Conservation (phyloP, 2,329 filamentous ascomycete species). For the Dactylonectria estremocensis region DNA sequence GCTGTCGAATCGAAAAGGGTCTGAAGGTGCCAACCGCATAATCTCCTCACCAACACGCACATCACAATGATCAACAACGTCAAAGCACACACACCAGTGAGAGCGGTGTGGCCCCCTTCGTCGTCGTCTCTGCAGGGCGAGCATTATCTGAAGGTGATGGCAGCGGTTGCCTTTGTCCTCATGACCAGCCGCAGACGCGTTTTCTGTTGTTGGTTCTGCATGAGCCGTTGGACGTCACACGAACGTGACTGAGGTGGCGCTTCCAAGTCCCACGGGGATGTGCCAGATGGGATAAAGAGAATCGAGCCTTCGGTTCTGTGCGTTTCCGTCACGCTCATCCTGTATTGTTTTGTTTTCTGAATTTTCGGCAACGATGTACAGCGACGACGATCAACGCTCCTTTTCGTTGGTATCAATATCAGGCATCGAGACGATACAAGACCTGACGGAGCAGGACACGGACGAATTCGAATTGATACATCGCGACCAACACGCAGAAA, state of each 20-base stretch:
- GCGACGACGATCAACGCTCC: constrained; percentile 46
- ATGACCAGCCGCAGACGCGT: constrained; percentile 37
- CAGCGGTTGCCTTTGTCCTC: constrained; percentile 32
- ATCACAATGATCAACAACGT: constrained; percentile 33
- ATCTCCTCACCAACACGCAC: constrained; percentile 43
- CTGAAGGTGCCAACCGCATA: constrained; percentile 37
- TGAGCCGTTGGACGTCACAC: constrained; percentile 39
- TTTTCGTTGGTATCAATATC: constrained; percentile 51
- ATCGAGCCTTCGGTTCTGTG: constrained; percentile 25
- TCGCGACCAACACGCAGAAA: constrained; percentile 41
- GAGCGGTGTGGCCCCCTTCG: constrained; percentile 9
- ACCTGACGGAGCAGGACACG: constrained; percentile 48
- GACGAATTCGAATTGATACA: constrained; percentile 51
- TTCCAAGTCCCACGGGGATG: constrained; percentile 23
- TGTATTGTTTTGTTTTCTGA: not conserved
- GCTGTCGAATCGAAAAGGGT: constrained; percentile 40
- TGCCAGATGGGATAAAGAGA: constrained; percentile 36
- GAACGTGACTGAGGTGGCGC: constrained; percentile 33
- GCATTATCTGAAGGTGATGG: constrained; percentile 26
- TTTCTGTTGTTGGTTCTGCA: constrained; percentile 25
- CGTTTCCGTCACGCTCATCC: constrained; percentile 5
- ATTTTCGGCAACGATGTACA: constrained; percentile 38
- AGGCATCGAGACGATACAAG: constrained; percentile 43
- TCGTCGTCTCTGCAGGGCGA: constrained; percentile 31
- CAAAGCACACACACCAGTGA: constrained; percentile 27